These are phyloP conservation scores for Amorphotheca resinae DNA, from an alignment of 495 filamentous ascomycete species.

Conservation along the genomic window DNA sequence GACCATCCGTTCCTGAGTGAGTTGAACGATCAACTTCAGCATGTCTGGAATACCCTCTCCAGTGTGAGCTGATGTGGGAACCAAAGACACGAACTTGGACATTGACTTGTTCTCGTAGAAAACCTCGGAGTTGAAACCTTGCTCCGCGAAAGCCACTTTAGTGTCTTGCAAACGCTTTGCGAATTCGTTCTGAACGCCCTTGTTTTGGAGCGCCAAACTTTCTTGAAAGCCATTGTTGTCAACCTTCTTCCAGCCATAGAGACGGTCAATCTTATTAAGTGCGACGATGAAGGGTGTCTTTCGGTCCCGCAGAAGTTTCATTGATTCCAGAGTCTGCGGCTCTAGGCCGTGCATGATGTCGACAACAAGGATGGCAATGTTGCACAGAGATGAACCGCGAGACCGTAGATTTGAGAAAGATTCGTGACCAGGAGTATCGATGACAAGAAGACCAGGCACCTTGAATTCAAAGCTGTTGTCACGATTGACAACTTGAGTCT, in stretches of 20 bases:
- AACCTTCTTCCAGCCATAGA: constrained; percentile 95
- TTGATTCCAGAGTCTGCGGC: constrained; percentile 94
- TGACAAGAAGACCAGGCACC: constrained; percentile 91
- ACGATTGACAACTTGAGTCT: constrained; percentile 85
- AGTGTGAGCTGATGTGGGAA: constrained; percentile 94
- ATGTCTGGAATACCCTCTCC: constrained; percentile 99
- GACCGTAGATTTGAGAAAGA: constrained; percentile 98
- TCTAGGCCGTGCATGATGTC: constrained; percentile 99
- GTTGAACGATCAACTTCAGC: constrained; percentile 82
- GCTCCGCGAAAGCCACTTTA: constrained; percentile 86
- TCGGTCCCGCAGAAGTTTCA: constrained; percentile 81
- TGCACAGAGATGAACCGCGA: constrained; percentile 92
- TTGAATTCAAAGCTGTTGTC: constrained; percentile 92
- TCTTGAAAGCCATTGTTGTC: constrained; percentile 98
- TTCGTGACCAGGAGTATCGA: constrained; percentile 99
- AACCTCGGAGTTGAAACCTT: constrained; percentile 94
- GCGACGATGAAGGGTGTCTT: constrained; percentile 99
- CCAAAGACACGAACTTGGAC: constrained; percentile 82
- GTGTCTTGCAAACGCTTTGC: constrained; percentile 78
- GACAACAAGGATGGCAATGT: constrained; percentile 97
- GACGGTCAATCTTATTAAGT: constrained; percentile 98
- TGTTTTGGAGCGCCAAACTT: constrained; percentile 78
- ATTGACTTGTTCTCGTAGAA: constrained; percentile 98
- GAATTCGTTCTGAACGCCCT: constrained; percentile 92
- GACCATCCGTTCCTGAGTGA: constrained; percentile 97